Evolutionary conservation across 2,329 filamentous ascomycete species (phyloP), one percentile per base, ranked within the genome.

Genomic region (Phyllosticta ampelicida): DNA sequence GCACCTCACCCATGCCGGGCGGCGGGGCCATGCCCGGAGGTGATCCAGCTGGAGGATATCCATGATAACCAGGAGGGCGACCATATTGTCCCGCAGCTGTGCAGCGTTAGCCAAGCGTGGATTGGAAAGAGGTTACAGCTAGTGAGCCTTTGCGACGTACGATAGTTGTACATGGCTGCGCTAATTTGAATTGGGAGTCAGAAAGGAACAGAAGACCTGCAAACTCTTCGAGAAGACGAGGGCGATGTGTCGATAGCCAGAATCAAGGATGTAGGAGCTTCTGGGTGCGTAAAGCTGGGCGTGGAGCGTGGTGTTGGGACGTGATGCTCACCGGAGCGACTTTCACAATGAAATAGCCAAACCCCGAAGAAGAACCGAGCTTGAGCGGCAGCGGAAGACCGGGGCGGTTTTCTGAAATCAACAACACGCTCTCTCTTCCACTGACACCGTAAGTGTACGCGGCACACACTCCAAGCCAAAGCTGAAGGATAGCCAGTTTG

Each of bases 1-100:
- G 29, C 44, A 44, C 71, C 82, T 73, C 80, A 92, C 90, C 88
- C 82, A 90, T 84, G 74, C 89, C 89, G 65, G 90, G 89, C 66
- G 88, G 87, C 66, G 86, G 84, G 63, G 83, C 86, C 82, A 90
- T 86, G 60, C 85, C 85, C 59, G 86, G 86, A 54, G 83, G 77
- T 54, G 74, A 70, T 59, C 75, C 73, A 59, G 79, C 77, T 63
- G 80, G 82, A 61, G 86, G 86, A 66, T 88, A 90, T 58, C 79
- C 79, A 64, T 82, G 83, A 75, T 86, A 95, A 64, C 83, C 82
- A 55, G 88, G 87, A 67, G 87, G 86, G 60, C 83, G 80, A 67
- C 86, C 87, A 77, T 90, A 95, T 53, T 83, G 81, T 62, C 80
- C 77, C 68, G 75, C 72, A 62, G 71, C 73, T 68, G 60, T 53